These are phyloP conservation scores for Teunomyces tritomae DNA, from an alignment of 805 yeast genomes.

Conservation along the genomic window DNA sequence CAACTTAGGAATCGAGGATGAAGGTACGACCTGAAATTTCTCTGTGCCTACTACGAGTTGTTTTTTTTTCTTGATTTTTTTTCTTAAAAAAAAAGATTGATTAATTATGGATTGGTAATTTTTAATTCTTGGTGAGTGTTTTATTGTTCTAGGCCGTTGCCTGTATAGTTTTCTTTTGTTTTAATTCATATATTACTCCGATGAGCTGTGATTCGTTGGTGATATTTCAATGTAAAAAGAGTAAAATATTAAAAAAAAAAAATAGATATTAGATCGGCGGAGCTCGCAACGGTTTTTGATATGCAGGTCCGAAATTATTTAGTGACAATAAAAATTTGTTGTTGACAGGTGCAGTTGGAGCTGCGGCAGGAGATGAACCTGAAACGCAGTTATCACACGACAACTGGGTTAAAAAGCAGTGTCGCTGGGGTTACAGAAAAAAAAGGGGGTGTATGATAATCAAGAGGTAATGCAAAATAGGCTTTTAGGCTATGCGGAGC, in stretches of 20 bases:
- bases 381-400: neutral
- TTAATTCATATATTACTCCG: constrained; percentile 2
- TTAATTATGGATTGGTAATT: constrained; percentile 2
- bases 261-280: neutral
- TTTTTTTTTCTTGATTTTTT: neutral
- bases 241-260: neutral
- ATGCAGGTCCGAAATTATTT: too few relatives aligned
- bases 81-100: neutral
- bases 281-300: neutral
- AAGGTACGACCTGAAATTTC: constrained; percentile 29
- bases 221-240: neutral
- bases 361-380: neutral
- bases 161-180: constrained; percentile 1
- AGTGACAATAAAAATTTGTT: neutral
- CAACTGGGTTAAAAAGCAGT: neutral
- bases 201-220: neutral
- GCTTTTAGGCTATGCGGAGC: neutral
- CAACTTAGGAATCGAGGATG: constrained; percentile 46
- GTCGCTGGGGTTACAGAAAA: neutral
- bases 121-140: constrained; percentile 4
- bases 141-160: constrained; percentile 2
- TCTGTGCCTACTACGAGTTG: too few relatives aligned
- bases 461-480: neutral
- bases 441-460: too few relatives aligned
- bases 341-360: neutral